These are phyloP conservation scores for Leonotis leonurus DNA, from an alignment of 257 asterid genomes.

Conservation along the genomic window DNA sequence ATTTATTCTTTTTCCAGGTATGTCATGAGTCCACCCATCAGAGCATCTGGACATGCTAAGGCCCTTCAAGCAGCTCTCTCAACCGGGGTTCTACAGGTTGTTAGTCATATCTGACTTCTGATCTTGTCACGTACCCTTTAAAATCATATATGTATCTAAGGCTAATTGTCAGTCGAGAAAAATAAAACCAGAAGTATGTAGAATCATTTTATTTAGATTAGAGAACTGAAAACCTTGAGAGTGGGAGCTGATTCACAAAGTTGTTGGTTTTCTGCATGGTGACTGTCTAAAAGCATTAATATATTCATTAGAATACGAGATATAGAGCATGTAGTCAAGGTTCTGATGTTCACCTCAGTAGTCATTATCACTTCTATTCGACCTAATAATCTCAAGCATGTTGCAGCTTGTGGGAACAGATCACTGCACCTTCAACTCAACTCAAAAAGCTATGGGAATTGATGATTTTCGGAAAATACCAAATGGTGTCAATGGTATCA, in stretches of 20 bases:
- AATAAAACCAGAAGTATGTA: neutral
- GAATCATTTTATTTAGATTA: too few species aligned
- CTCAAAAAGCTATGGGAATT: constrained; percentile 80
- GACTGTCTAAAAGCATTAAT: neutral
- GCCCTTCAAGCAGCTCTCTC: constrained; percentile 98
- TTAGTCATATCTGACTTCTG: constrained; percentile 3
- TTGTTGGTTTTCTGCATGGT: neutral
- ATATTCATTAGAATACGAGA: neutral
- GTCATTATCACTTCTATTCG: neutral
- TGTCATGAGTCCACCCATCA: constrained; percentile 96
- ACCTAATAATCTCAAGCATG: constrained; percentile 14
- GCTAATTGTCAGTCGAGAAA: neutral
- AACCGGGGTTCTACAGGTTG: constrained; percentile 77
- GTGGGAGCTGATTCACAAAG: neutral
- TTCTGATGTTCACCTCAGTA: constrained; percentile 4
- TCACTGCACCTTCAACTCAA: constrained; percentile 87
- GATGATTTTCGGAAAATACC: constrained; percentile 93
- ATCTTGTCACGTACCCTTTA: neutral
- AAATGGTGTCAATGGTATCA: constrained; percentile 88
- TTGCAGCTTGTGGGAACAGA: constrained; percentile 96
- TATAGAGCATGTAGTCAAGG: neutral
- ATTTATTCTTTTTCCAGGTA: constrained; percentile 38
- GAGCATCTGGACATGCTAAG: constrained; percentile 85
- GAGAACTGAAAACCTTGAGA: neutral
- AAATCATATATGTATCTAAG: neutral